phyloP scores from a whole-genome alignment of 1,284 basidiomycete genomes.

The Cutaneotrichosporon dermatis region DNA sequence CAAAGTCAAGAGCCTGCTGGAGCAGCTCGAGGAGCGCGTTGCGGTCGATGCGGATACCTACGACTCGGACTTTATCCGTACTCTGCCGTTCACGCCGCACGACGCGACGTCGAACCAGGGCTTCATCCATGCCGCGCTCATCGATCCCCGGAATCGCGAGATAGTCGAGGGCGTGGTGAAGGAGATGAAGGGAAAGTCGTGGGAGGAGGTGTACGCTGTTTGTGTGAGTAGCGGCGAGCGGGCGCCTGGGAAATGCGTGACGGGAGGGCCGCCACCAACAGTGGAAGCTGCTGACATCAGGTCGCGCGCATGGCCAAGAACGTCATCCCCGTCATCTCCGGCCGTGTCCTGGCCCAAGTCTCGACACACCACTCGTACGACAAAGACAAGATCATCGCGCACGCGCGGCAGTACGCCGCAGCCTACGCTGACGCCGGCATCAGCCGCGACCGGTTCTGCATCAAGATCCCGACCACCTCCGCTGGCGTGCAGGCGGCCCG shows the following conservation, averaged over 20 bases:
- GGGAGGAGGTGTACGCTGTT: slow-evolving; percentile 30
- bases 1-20: slow-evolving; percentile 24
- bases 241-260: no score
- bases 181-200: slow-evolving; percentile 24
- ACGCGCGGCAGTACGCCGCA: slow-evolving; percentile 15
- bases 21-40: slow-evolving; percentile 33
- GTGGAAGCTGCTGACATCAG: slow-evolving; percentile 1
- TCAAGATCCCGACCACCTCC: slow-evolving; percentile 41
- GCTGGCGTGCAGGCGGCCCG: slow-evolving; percentile 35
- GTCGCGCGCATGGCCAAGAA: slow-evolving; percentile 16
- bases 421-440: slow-evolving; percentile 24
- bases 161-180: slow-evolving; percentile 27
- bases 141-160: slow-evolving; percentile 30
- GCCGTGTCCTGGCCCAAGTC: slow-evolving; percentile 23
- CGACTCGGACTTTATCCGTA: slow-evolving; percentile 26
- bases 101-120: slow-evolving; percentile 40
- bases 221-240: slow-evolving; percentile 22
- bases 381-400: slow-evolving; percentile 11
- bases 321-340: slow-evolving; percentile 21
- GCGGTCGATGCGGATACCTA: slow-evolving; percentile 34
- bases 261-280: neutral
- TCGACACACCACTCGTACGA: slow-evolving; percentile 18
- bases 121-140: slow-evolving; percentile 28
- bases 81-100: slow-evolving; percentile 30
- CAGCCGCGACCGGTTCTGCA: slow-evolving; percentile 28